Evolutionary conservation across 805 yeast species (phyloP), one percentile per base, ranked within the genome.

Genomic region (Barnettozyma salicaria): DNA sequence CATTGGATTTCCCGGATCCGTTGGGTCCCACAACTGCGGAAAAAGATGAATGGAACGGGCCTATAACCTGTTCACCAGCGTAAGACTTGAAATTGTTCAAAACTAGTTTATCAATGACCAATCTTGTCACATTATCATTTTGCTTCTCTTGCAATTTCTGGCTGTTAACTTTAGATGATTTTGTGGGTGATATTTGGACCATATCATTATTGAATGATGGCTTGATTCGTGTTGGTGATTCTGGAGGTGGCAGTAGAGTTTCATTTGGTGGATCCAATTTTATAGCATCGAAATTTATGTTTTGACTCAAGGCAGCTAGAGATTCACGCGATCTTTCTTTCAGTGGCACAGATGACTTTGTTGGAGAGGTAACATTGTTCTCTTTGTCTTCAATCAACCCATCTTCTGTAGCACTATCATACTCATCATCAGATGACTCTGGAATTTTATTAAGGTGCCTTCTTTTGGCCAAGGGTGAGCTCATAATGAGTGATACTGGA

Each of bases 21-120:
- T 92, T 92, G 5, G 98, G 98, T 0, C 99, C 99, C 11, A 92
- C 97, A 9, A 92, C 95, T 0, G 99, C 97, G 9, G 96, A 85
- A 54, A 92, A 94, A 5, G 94, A 86, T 25, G 89, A 63, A 51
- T 92, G 83, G 60, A 92, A 92, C 0, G 99, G 99, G 0, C 99
- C 99, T 34, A 92, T 84, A 6, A 76, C 75, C 61, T 92, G 97
- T 13, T 71, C 65, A 0, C 98, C 98, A 1, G 97, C 97, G 56
- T 92, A 92, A 0, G 97, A 88, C 56, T 92, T 92, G 72, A 92
- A 92, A 56, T 92, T 83, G 2, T 80, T 78, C 28, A 94, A 67
- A 1, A 80, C 81, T 19, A 92, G 60, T 47, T 76, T 76, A 30
- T 78, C 65, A 30, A 92, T 89, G 6, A 86, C 92, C 19, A 92